Base-by-base conservation (phyloP, 129 eudicot genomes). In the Flaveria ramosissima region DNA sequence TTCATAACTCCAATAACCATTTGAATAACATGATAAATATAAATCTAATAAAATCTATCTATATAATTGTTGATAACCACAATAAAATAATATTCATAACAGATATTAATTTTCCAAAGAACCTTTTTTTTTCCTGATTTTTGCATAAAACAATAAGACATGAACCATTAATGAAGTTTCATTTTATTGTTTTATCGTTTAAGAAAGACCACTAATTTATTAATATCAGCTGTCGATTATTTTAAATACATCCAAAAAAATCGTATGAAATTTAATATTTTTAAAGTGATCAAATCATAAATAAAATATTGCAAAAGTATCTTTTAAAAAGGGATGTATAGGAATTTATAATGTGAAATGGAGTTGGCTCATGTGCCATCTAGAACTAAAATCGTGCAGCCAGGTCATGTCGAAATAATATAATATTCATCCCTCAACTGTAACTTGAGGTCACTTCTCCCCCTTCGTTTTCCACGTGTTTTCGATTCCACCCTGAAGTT, bases 311-410 rank as follows among this genome's bases (percentile, higher is more conserved):
- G 26, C 52, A 50, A 67, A 73, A 74, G 76, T 66, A 80, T 74
- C 71, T 80, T 80, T 59, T 15, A 3, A 20, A 80, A 80, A 80
- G 43, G 47, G 23, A 17, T 9, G n/a, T 39, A 9, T n/a, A 64
- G 70, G 68, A 41, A 72, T 80, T 55, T 16, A 57, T 68, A 27
- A 68, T 80, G 80, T 67, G 70, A 67, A 74, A 80, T 56, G 55
- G 71, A 68, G 84, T 74, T 80, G 84, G 80, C 71, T 80, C 80
- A 80, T 66, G 80, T 74, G 84, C 75, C 12, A n/a, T 65, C 51
- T 27, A 51, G 14, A 73, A 45, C 75, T 42, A 67, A 21, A 26
- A 56, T 56, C 65, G 62, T 80, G 74, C 78, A 72, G 73, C 73
- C 83, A 80, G 79, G 70, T 80, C 70, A 80, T 80, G 51, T 41